Evolutionary conservation across 441 rosid species (phyloP), one percentile per base, ranked within the genome.

Genomic region (Erysimum cheiri): DNA sequence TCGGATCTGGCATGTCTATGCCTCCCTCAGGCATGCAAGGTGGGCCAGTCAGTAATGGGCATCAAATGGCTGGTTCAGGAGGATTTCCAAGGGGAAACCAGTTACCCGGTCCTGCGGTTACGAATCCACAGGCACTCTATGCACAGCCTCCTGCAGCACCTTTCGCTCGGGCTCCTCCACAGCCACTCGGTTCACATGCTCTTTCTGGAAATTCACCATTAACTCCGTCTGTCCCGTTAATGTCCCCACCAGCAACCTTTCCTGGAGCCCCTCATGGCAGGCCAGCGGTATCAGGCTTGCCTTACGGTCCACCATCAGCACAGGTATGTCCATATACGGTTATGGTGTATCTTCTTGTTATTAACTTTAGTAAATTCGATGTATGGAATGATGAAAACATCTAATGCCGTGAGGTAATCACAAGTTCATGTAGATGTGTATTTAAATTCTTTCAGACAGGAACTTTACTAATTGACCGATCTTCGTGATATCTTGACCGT

Each of bases 1-100:
- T 77, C 57, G 77, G 80, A 59, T 58, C 75, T 62, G 79, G 73
- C 68, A 33, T 78, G 70, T 41, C 77, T 70, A 73, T 60, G 62
- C 86, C 85, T 17, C 86, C 90, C 46, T 47, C 85, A 50, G 75
- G 78, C 60, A 53, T 82, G 49, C 63, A 70, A 32, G 82, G 82
- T 70, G 81, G 81, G 70, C 80, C 80, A 44, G 67, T 85, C 67
- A 89, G 80, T 84, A 90, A 87, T 71, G 98, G 92, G 62, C 87
- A 87, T 31, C 83, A 88, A 33, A 73, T 46, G 72, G 52, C 55
- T 62, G 80, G 78, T 36, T 33, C 85, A 46, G 87, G 83, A 58
- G 77, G 80, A 68, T 73, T 77, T 56, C 77, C 77, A 5, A 80
- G 87, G 48, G 87, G 85, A 31, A 75, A 77, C 14, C 88, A 77